These are phyloP conservation scores for Neohortaea acidophila DNA, from an alignment of 495 filamentous ascomycete species.

Conservation along the genomic window DNA sequence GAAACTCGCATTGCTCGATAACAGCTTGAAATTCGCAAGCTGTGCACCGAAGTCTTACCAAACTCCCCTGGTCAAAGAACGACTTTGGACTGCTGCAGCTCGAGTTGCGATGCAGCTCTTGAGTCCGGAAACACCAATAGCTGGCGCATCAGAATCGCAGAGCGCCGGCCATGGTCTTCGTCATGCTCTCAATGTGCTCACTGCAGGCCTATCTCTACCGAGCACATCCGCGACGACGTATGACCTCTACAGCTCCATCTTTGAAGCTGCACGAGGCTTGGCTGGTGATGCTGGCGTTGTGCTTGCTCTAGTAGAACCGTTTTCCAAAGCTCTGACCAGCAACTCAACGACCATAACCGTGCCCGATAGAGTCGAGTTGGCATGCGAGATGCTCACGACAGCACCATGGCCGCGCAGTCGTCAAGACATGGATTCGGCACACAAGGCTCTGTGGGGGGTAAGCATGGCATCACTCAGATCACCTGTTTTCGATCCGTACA, in stretches of 20 bases:
- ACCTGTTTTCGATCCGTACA: conserved; percentile 42
- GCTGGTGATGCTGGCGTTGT: conserved; percentile 49
- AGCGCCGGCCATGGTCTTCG: neutral
- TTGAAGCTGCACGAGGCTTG: conserved; percentile 44
- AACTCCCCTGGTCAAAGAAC: too few relatives aligned
- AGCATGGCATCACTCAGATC: conserved; percentile 26
- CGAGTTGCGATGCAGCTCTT: too few relatives aligned
- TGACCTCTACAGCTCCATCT: conserved; percentile 40
- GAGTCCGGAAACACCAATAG: too few relatives aligned
- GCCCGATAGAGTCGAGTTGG: neutral
- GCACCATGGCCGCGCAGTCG: conserved; percentile 21
- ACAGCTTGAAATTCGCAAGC: too few relatives aligned
- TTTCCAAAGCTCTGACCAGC: conserved; percentile 38
- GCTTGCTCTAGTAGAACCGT: conserved; percentile 51
- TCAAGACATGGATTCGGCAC: conserved; percentile 43
- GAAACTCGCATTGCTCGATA: too few relatives aligned
- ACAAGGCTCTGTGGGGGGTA: conserved; percentile 45
- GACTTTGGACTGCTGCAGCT: too few relatives aligned
- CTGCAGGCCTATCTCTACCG: conserved; percentile 19
- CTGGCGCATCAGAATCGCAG: conserved; percentile 2
- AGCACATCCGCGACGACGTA: too few relatives aligned
- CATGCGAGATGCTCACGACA: conserved; percentile 2
- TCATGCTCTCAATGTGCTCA: neutral
- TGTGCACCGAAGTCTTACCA: too few relatives aligned
- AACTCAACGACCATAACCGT: neutral